phyloP scores from a whole-genome alignment of 306 rosid species.

The Pyrus communis region DNA sequence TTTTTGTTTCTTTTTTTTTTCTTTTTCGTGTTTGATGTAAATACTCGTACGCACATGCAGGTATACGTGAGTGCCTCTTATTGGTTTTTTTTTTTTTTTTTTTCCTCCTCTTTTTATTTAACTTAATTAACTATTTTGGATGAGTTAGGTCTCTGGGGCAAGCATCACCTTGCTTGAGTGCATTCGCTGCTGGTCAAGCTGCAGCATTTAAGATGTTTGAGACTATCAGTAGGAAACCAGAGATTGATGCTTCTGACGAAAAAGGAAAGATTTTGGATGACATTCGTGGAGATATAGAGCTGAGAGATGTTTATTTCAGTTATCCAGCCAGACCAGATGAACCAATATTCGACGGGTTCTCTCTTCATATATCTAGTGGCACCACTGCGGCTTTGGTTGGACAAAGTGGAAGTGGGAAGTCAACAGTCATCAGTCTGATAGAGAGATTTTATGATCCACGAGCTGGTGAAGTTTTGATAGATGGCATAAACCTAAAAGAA shows the following conservation, averaged over 20 bases:
- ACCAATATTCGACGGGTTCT: slow-evolving; percentile 61
- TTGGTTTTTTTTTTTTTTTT: background rate
- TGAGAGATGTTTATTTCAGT: slow-evolving; percentile 59
- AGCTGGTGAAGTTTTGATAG: slow-evolving; percentile 71
- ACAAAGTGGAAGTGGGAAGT: slow-evolving; percentile 93
- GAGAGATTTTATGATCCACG: slow-evolving; percentile 88
- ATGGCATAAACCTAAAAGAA: slow-evolving; percentile 68
- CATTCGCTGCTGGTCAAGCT: slow-evolving; percentile 87
- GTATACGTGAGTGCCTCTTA: background rate
- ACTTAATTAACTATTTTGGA: background rate
- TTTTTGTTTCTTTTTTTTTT: too few species aligned
- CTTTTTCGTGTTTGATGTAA: background rate
- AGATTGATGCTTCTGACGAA: slow-evolving; percentile 64
- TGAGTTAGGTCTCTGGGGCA: slow-evolving; percentile 73
- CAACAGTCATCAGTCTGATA: slow-evolving; percentile 73
- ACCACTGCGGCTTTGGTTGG: slow-evolving; percentile 86
- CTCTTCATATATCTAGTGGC: slow-evolving; percentile 56
- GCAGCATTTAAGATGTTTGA: slow-evolving; percentile 89
- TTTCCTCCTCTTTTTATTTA: background rate
- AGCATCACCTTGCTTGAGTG: slow-evolving; percentile 80
- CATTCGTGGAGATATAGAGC: slow-evolving; percentile 63
- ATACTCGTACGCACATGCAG: background rate
- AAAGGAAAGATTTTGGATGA: slow-evolving; percentile 56
- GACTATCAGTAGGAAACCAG: slow-evolving; percentile 72
- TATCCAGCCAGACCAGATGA: slow-evolving; percentile 87